A percentile compares a stretch with the other conserved stretches of the same genome.
Evolutionary conservation across 2,329 filamentous ascomycete species (phyloP).

Genomic region (Passalora sequoiae): DNA sequence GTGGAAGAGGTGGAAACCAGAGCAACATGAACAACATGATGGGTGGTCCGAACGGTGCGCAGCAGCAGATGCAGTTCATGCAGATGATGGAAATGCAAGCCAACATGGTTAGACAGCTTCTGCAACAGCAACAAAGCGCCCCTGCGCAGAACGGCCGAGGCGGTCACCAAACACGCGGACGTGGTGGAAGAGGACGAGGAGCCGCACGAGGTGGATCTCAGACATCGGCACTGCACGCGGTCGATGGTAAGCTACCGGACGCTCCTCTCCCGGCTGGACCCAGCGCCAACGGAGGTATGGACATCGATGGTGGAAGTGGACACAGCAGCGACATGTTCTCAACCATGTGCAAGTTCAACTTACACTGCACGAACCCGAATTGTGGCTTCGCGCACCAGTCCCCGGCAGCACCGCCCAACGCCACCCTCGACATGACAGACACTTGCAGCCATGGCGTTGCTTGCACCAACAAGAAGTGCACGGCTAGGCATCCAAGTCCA

Average conservation of each 20-base stretch:
- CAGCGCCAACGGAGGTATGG: constrained; percentile 43
- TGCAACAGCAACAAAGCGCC: constrained; percentile 23
- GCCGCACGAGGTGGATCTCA: constrained; percentile 14
- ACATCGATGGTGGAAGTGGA: constrained; percentile 57
- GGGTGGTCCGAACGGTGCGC: constrained; percentile 51
- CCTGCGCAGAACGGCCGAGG: constrained; percentile 45
- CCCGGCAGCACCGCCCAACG: constrained; percentile 71
- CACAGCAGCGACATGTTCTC: constrained; percentile 51
- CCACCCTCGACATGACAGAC: constrained; percentile 68
- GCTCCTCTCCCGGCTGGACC: constrained; percentile 16
- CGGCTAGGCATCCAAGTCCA: constrained; percentile 84
- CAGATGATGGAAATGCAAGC: constrained; percentile 62
- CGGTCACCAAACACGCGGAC: constrained; percentile 7
- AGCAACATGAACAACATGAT: constrained; percentile 31
- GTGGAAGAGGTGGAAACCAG: constrained; percentile 20
- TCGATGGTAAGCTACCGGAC: constrained; percentile 23
- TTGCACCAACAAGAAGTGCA: constrained; percentile 95
- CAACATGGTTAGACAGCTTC: constrained; percentile 73
- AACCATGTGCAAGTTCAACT: constrained; percentile 81
- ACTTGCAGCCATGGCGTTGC: constrained; percentile 79
- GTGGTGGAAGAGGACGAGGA: constrained; percentile 15
- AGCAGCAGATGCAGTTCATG: constrained; percentile 70
- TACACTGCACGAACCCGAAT: constrained; percentile 79
- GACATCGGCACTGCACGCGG: constrained; percentile 15
- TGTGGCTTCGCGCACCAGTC: constrained; percentile 95